Evolutionary conservation across 352 stramenopile species (phyloP), one percentile per base, ranked within the genome.

Genomic region (Globisporangium orthogonon): DNA sequence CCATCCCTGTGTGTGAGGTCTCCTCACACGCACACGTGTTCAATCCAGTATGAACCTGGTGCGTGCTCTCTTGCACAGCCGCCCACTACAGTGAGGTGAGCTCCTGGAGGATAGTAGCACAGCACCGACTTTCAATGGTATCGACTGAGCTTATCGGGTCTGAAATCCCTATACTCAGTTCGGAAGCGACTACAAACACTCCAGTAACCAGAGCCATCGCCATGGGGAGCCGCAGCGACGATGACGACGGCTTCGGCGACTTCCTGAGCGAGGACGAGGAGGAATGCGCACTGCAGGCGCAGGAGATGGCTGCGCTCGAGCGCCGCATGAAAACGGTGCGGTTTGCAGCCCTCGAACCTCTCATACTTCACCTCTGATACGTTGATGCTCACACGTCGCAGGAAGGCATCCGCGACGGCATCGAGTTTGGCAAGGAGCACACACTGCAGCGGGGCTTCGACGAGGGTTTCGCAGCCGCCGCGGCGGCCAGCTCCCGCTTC

Each of bases 381-480:
- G 3, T 33, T 18, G 23, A 7, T 37, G 9, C 45, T 4, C 28
- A 1, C 10, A 9, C 29, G 30, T 56, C 17, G 4, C 54, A 91
- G 76, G 49, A 82, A 31, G 83, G 83, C 41, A 75, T 89, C 50
- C 83, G 76, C 11, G 79, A 90, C 23, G 79, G 77, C 15, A 68
- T 90, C 33, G 79, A 92, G 43, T 53, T 80, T 7, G 83, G 77
- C 40, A 90, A 92, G 61, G 76, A 92, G 29, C 66, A 73, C 55
- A 83, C 78, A 37, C 54, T 92, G 29, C 83, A 92, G 61, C 50
- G 79, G 57, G 83, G 83, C 35, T 92, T 92, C 49, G 78, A 89
- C 58, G 17, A 58, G 7, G 79, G 83, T 1, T 92, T 88, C 23
- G 50, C 56, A 29, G 17, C 50, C 7, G 79, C 63, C 6, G 74